phyloP scores from a whole-genome alignment of 495 filamentous ascomycete species.

The Lindgomyces ingoldianus region DNA sequence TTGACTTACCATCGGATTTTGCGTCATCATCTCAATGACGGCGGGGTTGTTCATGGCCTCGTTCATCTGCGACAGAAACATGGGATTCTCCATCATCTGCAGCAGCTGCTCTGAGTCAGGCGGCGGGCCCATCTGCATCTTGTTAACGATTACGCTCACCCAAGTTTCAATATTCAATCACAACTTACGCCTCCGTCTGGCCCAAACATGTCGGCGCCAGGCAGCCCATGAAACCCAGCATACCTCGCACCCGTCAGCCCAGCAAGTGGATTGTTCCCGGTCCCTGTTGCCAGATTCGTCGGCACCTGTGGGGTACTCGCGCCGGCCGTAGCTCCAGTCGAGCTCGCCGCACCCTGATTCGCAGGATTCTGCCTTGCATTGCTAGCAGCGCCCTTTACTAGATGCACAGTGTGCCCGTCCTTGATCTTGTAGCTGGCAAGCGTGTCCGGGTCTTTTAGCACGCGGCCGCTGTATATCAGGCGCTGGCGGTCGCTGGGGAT shows the following conservation, averaged over 20 bases:
- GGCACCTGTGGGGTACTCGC: constrained; percentile 66
- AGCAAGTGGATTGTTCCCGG: constrained; percentile 83
- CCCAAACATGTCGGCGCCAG: constrained; percentile 86
- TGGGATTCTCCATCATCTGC: constrained; percentile 82
- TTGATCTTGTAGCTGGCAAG: constrained; percentile 90
- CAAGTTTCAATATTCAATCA: not conserved
- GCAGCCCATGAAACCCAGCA: constrained; percentile 87
- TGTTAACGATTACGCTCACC: constrained; percentile 40
- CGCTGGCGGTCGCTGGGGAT: constrained; percentile 84
- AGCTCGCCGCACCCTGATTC: constrained; percentile 51
- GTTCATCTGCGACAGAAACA: constrained; percentile 79
- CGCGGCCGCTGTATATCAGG: constrained; percentile 94
- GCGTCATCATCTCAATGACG: constrained; percentile 86
- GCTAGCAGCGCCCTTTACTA: constrained; percentile 93
- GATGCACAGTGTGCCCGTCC: constrained; percentile 89
- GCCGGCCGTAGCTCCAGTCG: constrained; percentile 54
- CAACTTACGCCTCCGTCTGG: constrained; percentile 91
- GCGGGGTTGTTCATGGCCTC: constrained; percentile 92
- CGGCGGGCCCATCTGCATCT: constrained; percentile 80
- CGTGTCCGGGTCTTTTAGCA: constrained; percentile 90
- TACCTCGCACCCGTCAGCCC: constrained; percentile 91
- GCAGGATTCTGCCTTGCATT: constrained; percentile 70
- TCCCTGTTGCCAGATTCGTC: constrained; percentile 87
- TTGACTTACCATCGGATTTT: constrained; percentile 72
- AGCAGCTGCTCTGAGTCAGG: constrained; percentile 78